These are phyloP conservation scores for Candida stauntonica DNA, from an alignment of 805 yeast genomes.

Conservation along the genomic window DNA sequence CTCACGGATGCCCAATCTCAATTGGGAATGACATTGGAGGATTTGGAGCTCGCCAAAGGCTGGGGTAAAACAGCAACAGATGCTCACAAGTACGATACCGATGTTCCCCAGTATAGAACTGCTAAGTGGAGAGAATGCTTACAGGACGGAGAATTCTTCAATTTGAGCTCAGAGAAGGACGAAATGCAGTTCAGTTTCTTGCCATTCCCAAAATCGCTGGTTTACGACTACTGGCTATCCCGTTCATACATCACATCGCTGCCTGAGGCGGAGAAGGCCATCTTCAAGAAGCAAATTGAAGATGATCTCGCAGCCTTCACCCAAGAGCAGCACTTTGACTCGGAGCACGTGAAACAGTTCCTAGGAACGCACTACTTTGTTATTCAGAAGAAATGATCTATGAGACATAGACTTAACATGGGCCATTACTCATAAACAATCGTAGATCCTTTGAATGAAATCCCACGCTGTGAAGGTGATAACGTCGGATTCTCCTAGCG, in stretches of 20 bases:
- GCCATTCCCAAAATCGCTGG: conserved; percentile 30
- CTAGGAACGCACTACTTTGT: conserved; percentile 24
- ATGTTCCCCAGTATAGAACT: conserved; percentile 54
- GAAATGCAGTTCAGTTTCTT: conserved; percentile 29
- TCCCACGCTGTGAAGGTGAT: conserved; percentile 27
- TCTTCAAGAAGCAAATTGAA: conserved; percentile 31
- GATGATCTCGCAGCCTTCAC: conserved; percentile 7
- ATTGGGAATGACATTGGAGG: conserved; percentile 9
- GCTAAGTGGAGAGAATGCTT: conserved; percentile 43
- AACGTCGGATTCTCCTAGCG: conserved; percentile 15
- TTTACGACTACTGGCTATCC: conserved; percentile 50
- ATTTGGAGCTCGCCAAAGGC: conserved; percentile 5
- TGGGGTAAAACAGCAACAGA: conserved; percentile 17
- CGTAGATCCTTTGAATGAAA: conserved; percentile 16
- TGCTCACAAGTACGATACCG: conserved; percentile 31
- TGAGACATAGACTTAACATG: no score
- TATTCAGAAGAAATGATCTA: neutral
- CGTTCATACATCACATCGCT: conserved; percentile 50
- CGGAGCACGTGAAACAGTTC: conserved; percentile 16
- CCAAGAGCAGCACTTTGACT: conserved; percentile 6
- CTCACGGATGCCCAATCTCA: conserved; percentile 7
- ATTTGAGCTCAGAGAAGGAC: conserved; percentile 31
- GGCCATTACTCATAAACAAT: conserved; percentile 11
- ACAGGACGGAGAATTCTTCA: conserved; percentile 31
- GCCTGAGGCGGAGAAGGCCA: conserved; percentile 32